Evolutionary conservation across 345 rosid genomes (phyloP).

Genomic region (Pseudoturritis turrita): DNA sequence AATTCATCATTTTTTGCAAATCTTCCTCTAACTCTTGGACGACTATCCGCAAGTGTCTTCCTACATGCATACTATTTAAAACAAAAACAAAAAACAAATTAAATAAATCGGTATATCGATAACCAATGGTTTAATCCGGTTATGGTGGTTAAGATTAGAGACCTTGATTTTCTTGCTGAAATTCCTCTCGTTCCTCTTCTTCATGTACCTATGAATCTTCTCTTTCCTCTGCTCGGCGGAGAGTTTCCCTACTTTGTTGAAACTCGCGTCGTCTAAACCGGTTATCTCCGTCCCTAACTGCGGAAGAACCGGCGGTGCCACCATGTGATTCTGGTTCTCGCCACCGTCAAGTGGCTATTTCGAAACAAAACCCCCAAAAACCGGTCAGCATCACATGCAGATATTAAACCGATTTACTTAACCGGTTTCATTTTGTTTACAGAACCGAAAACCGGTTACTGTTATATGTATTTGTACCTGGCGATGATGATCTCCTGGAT

Average conservation of each 20-base stretch:
- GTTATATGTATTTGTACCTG: slow-evolving; percentile 4
- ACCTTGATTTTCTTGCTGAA: slow-evolving; percentile 99
- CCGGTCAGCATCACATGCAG: not conserved
- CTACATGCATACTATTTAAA: slow-evolving; percentile 84
- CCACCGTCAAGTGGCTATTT: slow-evolving; percentile 7
- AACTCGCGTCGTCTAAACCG: slow-evolving; percentile 65
- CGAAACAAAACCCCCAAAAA: not conserved
- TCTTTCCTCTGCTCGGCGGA: slow-evolving; percentile 84
- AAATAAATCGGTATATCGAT: not conserved
- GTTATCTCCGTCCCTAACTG: slow-evolving; percentile 38
- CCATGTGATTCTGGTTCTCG: slow-evolving; percentile 27
- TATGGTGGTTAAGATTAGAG: not conserved
- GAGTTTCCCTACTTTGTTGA: slow-evolving; percentile 66
- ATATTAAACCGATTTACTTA: not conserved
- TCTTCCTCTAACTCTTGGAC: slow-evolving; percentile 93
- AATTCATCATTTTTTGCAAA: slow-evolving; percentile 91
- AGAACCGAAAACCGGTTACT: not conserved
- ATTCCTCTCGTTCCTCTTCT: slow-evolving; percentile 90
- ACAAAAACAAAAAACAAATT: not conserved
- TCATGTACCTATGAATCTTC: slow-evolving; percentile 91
- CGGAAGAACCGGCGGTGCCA: slow-evolving; percentile 29
- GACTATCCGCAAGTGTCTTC: slow-evolving; percentile 89
- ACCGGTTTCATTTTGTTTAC: not conserved
- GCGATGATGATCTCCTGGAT: slow-evolving; percentile 63
- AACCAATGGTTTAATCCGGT: slow-evolving; percentile 9